Evolutionary conservation across 345 rosid genomes (phyloP), one percentile per base, ranked within the genome.

Genomic region (Pistacia vera): DNA sequence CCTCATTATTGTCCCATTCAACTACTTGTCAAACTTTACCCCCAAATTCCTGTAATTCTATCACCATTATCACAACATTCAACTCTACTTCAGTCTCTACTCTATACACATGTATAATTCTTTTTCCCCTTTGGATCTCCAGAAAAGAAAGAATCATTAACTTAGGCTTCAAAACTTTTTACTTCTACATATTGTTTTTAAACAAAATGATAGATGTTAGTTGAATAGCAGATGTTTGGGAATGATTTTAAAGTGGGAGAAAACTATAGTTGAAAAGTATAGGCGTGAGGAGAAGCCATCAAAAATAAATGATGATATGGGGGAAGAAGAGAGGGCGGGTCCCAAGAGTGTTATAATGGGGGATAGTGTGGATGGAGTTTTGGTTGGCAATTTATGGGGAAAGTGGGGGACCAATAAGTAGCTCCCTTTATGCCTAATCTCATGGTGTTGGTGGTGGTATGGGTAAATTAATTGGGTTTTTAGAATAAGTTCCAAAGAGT

Each of bases 251-350:
- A 70, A 63, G 72, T 64, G 75, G 20, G 62, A 54, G 12, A 41
- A 12, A 68, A 66, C 9, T 7, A 69, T 36, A 38, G 75, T 36
- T 58, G 57, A 18, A 58, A 25, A 36, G n/a, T 30, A 41, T 41
- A 84, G 87, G 90, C 88, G 90, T 89, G 93, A 78, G 80, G 70
- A 72, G 57, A 76, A 81, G 73, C 84, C 93, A 89, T 87, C 83
- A 85, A 85, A 82, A 82, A 85, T 73, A 78, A 90, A 90, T 90
- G 85, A 85, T 86, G 91, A 78, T 83, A 41, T 7, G 46, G 1
- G 46, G 69, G 62, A 28, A n/a, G 68, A 36, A 38, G 4, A 61
- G 58, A 68, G 86, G 77, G 17, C 73, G 71, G 86, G 79, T 20
- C 78, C 84, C 77, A 54, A 71, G 4, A 55, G 63, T 18, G 63